Evolutionary conservation across 371 early-diverging fungal species (phyloP), one percentile per base, ranked within the genome.

Genomic region (Mucor velutinosus): DNA sequence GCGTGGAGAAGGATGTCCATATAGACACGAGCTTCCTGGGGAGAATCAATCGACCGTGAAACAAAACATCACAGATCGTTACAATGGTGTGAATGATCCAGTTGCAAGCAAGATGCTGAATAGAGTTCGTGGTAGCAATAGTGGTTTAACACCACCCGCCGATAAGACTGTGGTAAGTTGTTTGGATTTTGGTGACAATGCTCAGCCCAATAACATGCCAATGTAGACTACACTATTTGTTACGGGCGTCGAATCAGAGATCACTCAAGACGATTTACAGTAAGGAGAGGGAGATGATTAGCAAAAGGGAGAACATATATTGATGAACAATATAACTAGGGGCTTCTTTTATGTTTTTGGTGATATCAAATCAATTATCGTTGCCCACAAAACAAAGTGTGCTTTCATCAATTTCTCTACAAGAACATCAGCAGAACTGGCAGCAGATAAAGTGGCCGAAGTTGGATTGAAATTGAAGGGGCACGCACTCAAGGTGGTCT

Each of bases 31-130:
- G 66, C 74, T 93, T 76, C 96, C 96, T 30, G 82, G 84, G 57
- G 93, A 96, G 27, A 84, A 87, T 58, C 95, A 96, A 41, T 72
- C 94, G 64, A 84, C 90, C 19, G 30, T 35, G 7, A 88, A 94
- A 73, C 96, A 97, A 69, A 97, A 98, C 74, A 92, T 94, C 67
- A 91, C 90, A 61, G 97, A 96, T 80, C 87, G 97, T 62, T 97
- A 95, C 80, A 89, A 92, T 72, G 98, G 97, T 27, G 83, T 80
- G 56, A 95, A 97, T 73, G 97, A 98, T 76, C 96, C 97, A 17
- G 97, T 98, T 8, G 98, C 97, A 7, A 83, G 84, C 56, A 92
- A 92, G 71, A 93, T 97, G 74, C 65, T 97, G 58, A 78, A 83
- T 45, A 77, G 89, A 27, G 73, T 83, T 12, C 83, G 78, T 60